Base-by-base conservation (phyloP, 192 early-diverging fungal genomes). In the Umbelopsis ramanniana region DNA sequence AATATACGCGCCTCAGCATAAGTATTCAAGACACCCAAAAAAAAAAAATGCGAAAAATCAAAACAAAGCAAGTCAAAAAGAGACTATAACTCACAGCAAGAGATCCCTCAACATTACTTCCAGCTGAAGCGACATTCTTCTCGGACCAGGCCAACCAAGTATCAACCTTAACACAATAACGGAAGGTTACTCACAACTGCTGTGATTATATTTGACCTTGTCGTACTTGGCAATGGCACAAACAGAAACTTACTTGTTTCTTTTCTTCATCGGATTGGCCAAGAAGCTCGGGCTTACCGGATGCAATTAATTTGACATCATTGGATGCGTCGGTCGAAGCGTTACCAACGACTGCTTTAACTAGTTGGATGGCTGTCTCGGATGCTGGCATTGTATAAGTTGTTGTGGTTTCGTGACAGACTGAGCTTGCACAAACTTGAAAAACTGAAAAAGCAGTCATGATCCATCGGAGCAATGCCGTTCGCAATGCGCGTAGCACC, bases 91-190 rank as follows among this genome's bases (percentile, higher is more conserved):
- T 35, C 70, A 75, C 74, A 52, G 71, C 52, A 23, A 75, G 50
- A 46, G 74, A 46, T 60, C 71, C 47, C 15, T 73, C 57, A 46
- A 76, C 68, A 46, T 80, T 80, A 50, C 76, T 76, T 14, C 50
- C 69, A 17, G 68, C 74, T 19, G 68, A 23, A 26, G 57, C 37
- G 14, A 80, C 43, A 29, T 57, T 43, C 21, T 57, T 63, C 29
- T 60, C 67, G 12, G 52, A 45, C 23, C 45, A 80, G 8, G 79
- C 43, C 0, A 80, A 21, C 79, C 79, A 80, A 17, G 76, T 68
- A 37, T 80, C 79, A 35, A 80, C 75, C 79, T 79, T 24, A 23
- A 69, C 26, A 37, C 2, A 57, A 40, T 22, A 46, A 6, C 1
- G 8, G 23, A 46, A 6, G 43, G 24, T 46, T 26, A 69, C n/a